A percentile compares a stretch with the other conserved stretches of the same genome.
Conservation (phyloP, 345 rosid genomes). For the Balakata baccata region DNA sequence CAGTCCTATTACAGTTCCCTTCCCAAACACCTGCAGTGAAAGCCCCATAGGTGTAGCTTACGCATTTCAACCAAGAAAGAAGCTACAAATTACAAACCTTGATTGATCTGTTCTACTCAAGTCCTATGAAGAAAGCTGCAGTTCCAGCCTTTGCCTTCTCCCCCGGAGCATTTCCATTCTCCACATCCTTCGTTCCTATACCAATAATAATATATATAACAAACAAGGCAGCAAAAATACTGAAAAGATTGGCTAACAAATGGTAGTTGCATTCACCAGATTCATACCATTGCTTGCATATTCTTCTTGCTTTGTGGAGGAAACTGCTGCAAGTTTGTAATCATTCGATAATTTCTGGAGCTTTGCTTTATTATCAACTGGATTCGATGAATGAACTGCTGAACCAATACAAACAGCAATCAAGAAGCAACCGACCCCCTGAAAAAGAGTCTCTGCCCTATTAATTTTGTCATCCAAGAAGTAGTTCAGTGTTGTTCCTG, state of each 20-base stretch:
- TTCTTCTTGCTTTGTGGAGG: constrained; percentile 8
- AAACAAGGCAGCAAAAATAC: too few species aligned
- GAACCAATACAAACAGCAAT: constrained; percentile 79
- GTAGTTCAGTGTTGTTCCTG: constrained; percentile 88
- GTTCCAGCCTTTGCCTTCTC: constrained; percentile 56
- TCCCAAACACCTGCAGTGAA: constrained; percentile 63
- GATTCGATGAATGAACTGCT: constrained; percentile 72
- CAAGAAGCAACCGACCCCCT: constrained; percentile 83
- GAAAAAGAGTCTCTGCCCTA: constrained; percentile 74
- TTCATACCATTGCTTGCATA: too few species aligned
- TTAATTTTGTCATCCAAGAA: constrained; percentile 79
- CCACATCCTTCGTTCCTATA: constrained; percentile 22
- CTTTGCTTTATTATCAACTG: constrained; percentile 66
- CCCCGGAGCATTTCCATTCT: constrained; percentile 26
- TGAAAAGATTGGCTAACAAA: too few species aligned
- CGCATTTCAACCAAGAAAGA: neutral
- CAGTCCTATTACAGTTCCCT: constrained; percentile 60
- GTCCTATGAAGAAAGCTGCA: constrained; percentile 53
- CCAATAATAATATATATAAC: too few species aligned
- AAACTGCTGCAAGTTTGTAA: constrained; percentile 21
- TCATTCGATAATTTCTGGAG: constrained; percentile 38
- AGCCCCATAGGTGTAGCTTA: neutral
- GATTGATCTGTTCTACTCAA: constrained; percentile 71
- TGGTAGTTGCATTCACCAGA: too few species aligned
- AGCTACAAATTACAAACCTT: constrained; percentile 45